phyloP scores from a whole-genome alignment of 164 flowering plant species.

The Aristolochia fimbriata region DNA sequence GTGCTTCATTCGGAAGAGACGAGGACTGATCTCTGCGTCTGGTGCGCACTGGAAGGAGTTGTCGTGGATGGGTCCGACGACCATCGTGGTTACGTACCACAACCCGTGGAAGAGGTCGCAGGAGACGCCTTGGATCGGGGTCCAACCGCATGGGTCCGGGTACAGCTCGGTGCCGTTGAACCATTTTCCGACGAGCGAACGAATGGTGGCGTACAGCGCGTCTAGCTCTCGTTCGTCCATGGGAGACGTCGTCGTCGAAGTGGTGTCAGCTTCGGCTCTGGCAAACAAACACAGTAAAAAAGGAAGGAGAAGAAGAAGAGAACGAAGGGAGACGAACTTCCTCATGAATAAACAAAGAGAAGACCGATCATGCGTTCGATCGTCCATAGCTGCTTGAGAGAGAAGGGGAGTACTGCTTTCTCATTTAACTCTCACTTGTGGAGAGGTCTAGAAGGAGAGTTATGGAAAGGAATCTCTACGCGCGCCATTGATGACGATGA shows the following conservation, averaged over 20 bases:
- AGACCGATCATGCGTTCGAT: no score
- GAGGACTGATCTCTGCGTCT: slow-evolving; percentile 34
- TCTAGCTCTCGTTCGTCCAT: slow-evolving; percentile 62
- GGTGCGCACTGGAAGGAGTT: slow-evolving; percentile 52
- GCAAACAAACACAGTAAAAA: slow-evolving; percentile 16
- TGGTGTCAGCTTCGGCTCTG: slow-evolving; percentile 20
- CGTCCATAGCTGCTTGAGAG: no score
- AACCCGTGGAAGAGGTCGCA: slow-evolving; percentile 64
- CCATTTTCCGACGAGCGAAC: slow-evolving; percentile 62
- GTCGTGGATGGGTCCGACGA: slow-evolving; percentile 63
- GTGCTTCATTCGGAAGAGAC: slow-evolving; percentile 53
- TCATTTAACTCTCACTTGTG: no score
- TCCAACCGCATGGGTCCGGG: slow-evolving; percentile 99
- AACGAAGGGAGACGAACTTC: no score
- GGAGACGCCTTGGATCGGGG: slow-evolving; percentile 91
- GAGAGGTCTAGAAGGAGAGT: no score
- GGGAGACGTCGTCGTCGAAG: slow-evolving; percentile 29
- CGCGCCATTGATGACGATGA: no score
- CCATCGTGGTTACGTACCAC: slow-evolving; percentile 68
- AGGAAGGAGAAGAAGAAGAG: slow-evolving; percentile 8
- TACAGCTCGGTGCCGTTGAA: slow-evolving; percentile 91
- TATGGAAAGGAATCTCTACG: no score
- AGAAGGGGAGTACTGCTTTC: no score
- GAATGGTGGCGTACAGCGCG: slow-evolving; percentile 57
- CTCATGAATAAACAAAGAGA: not conserved